Conservation (phyloP, 1,139 yeast species). For the Scheffersomyces parashehatae region DNA sequence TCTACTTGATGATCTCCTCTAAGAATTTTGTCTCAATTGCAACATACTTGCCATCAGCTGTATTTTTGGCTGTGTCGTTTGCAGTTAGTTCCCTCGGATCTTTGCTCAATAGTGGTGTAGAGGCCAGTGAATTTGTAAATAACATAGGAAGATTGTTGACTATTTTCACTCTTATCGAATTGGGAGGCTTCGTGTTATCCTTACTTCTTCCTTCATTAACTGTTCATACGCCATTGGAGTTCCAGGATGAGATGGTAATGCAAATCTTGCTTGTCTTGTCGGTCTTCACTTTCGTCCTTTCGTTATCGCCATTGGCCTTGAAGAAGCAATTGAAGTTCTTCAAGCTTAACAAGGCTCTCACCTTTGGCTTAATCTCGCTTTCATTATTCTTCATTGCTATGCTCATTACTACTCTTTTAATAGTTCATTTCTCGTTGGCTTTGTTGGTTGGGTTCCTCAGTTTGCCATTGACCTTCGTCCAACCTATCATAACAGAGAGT, state of each 20-base stretch:
- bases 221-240: conserved; percentile 10
- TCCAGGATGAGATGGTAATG: conserved; percentile 16
- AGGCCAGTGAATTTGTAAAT: conserved; percentile 21
- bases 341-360: conserved; percentile 19
- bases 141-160: conserved; percentile 28
- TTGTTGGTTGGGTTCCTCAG: conserved; percentile 66
- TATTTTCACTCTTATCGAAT: conserved; percentile 36
- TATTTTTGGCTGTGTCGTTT: conserved; percentile 68
- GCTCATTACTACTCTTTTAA: conserved; percentile 70
- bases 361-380: conserved; percentile 34
- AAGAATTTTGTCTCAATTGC: conserved; percentile 87
- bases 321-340: conserved; percentile 11
- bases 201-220: conserved; percentile 28
- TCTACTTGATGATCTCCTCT: conserved; percentile 81
- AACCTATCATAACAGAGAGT: conserved; percentile 32
- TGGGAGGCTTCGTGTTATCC: conserved; percentile 29
- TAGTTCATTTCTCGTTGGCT: conserved; percentile 83
- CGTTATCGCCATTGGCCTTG: conserved; percentile 19
- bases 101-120: conserved; percentile 46
- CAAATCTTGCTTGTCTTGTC: conserved; percentile 20
- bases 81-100: conserved; percentile 69
- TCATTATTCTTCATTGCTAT: conserved; percentile 66
- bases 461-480: conserved; percentile 69
- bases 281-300: conserved; percentile 16
- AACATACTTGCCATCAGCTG: conserved; percentile 87